Evolutionary conservation across 495 filamentous ascomycete species (phyloP), one percentile per base, ranked within the genome.

Genomic region (Lasiosphaeria miniovina): DNA sequence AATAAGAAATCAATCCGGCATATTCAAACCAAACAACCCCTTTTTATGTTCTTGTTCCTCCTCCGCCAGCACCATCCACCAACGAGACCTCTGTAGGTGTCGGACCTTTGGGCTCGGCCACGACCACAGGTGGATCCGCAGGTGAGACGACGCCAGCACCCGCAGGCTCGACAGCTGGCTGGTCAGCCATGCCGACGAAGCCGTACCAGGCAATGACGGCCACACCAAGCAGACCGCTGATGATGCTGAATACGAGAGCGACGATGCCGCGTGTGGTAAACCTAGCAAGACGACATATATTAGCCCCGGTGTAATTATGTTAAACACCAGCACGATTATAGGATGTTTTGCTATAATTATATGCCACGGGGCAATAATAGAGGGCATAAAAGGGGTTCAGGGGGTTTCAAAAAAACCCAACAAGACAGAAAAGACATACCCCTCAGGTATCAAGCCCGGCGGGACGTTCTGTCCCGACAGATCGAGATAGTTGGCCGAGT

Each of bases 211-310:
- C 76, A 62, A 95, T 86, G 48, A 83, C 80, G 0, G 74, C 80
- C 48, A 92, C 77, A 4, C 91, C 91, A n/a, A 90, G 46, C n/a
- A 91, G 74, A 0, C 90, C 91, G 41, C 79, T 78, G 0, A 93
- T 55, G 59, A 78, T 77, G 67, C 87, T 91, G 62, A 93, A 91
- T 4, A 85, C 84, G 53, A 93, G 60, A 0, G 90, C 90, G 2
- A 90, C 84, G 52, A 88, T 87, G 4, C 90, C 90, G 31, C 78
- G 76, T 0, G 84, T 64, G 3, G 87, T 91, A 65, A 95, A 93
- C 33, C 80, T 82, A 34, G 6, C 36, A 34, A 36, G 9, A 55
- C 6, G 17, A 31, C n/a, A 54, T 15, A 49, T 17, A n/a, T 48
- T 10, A 15, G 3, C 38, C 7, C n/a, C 36, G 24, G 35, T 17